These are phyloP conservation scores for Pleurotus tuber-regium DNA, from an alignment of 768 basidiomycete species.

Conservation along the genomic window DNA sequence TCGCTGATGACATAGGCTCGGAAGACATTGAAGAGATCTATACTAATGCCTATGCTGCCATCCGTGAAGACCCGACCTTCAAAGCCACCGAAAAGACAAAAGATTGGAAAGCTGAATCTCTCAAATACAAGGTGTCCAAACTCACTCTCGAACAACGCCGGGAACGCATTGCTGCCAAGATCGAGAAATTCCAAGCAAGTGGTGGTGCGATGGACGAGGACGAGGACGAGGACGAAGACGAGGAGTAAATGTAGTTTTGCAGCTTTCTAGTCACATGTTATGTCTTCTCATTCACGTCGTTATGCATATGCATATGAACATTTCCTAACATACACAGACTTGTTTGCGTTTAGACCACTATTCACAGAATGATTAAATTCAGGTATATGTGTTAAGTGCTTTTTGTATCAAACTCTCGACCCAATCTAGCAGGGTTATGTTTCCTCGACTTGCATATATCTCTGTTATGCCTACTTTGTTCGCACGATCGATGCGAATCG, in stretches of 20 bases:
- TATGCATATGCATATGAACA: slow-evolving; percentile 8
- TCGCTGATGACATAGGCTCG: slow-evolving; percentile 92
- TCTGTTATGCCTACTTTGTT: slow-evolving; percentile 38
- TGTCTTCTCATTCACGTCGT: slow-evolving; percentile 13
- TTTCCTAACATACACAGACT: slow-evolving; percentile 10
- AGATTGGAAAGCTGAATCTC: slow-evolving; percentile 88
- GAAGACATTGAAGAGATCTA: slow-evolving; percentile 98
- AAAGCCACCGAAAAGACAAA: slow-evolving; percentile 84
- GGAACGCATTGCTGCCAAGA: slow-evolving; percentile 81
- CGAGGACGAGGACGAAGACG: slow-evolving; percentile 53
- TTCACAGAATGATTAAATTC: too few relatives aligned
- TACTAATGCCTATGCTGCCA: slow-evolving; percentile 88
- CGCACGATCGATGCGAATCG: slow-evolving; percentile 46
- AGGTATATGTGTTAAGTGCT: slow-evolving; percentile 21
- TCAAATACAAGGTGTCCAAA: slow-evolving; percentile 65
- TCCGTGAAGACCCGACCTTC: slow-evolving; percentile 92
- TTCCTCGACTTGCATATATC: slow-evolving; percentile 36
- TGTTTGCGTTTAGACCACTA: not conserved
- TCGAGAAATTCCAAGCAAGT: slow-evolving; percentile 82
- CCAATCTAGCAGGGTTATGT: slow-evolving; percentile 51
- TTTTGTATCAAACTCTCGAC: slow-evolving; percentile 45
- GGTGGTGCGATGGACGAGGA: slow-evolving; percentile 54
- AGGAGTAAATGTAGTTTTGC: slow-evolving; percentile 49
- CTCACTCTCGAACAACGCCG: slow-evolving; percentile 78
- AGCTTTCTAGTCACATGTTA: slow-evolving; percentile 15